A percentile compares a stretch with the other conserved stretches of the same genome.
Conservation (phyloP, 768 basidiomycete species). For the Mycena polygramma region DNA sequence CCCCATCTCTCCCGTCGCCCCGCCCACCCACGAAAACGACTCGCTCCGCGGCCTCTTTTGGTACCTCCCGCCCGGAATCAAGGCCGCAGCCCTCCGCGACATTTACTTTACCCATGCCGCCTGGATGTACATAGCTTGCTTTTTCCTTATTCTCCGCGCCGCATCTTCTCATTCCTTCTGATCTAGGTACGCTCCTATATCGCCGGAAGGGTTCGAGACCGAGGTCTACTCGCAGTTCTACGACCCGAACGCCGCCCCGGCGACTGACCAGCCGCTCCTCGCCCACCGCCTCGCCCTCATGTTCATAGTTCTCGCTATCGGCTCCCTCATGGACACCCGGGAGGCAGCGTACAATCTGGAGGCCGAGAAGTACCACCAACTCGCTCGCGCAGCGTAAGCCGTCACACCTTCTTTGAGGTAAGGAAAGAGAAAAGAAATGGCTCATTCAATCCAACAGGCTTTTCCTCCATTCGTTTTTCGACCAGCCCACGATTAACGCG, state of each 20-base stretch:
- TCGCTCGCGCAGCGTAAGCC: conserved; percentile 66
- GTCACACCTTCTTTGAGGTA: conserved; percentile 20
- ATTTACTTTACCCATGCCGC: conserved; percentile 75
- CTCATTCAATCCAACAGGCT: conserved; percentile 44
- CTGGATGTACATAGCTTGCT: conserved; percentile 70
- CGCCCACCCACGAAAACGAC: conserved; percentile 55
- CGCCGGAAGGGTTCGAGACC: conserved; percentile 68
- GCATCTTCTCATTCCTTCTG: conserved; percentile 29
- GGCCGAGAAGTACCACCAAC: conserved; percentile 78
- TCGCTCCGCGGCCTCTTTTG: conserved; percentile 71
- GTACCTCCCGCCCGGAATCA: conserved; percentile 75
- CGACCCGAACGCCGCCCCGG: conserved; percentile 55
- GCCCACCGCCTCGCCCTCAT: conserved; percentile 74
- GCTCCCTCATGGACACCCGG: conserved; percentile 69
- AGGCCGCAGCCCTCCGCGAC: conserved; percentile 71
- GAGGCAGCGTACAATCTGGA: conserved; percentile 73
- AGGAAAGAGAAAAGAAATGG: conserved; percentile 10
- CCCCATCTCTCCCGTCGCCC: conserved; percentile 64
- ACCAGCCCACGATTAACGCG: conserved; percentile 75
- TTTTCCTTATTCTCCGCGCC: conserved; percentile 20
- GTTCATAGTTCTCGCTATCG: conserved; percentile 78
- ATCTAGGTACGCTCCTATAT: conserved; percentile 77
- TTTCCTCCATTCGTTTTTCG: conserved; percentile 74
- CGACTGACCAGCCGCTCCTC: conserved; percentile 63
- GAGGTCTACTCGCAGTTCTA: conserved; percentile 74